Percentiles rank a stretch among this genome's conserved stretches.
phyloP scores from a whole-genome alignment of 2,329 filamentous ascomycete genomes.

The Thelonectria discophora region DNA sequence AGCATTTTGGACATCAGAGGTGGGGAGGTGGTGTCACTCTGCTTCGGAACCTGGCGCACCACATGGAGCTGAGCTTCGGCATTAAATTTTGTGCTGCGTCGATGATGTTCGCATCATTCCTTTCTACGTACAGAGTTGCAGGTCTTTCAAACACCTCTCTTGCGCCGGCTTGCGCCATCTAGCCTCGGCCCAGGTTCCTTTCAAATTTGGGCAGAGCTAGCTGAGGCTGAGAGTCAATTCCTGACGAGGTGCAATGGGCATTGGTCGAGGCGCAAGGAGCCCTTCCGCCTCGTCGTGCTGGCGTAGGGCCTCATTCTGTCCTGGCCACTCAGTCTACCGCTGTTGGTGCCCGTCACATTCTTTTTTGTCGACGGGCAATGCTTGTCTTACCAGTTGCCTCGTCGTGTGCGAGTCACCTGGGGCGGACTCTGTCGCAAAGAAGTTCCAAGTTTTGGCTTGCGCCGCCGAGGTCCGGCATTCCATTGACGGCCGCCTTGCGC shows the following conservation, averaged over 20 bases:
- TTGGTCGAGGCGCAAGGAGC: conserved; percentile 14
- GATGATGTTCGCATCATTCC: not conserved
- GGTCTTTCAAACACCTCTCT: conserved; percentile 7
- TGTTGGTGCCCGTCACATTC: conserved; percentile 19
- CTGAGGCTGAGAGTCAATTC: conserved; percentile 5
- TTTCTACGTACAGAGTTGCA: conserved; percentile 1
- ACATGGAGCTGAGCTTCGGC: conserved; percentile 5
- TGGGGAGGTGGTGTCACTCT: conserved; percentile 18
- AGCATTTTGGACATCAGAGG: conserved; percentile 9
- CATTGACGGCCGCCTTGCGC: conserved; percentile 15
- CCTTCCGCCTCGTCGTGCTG: conserved; percentile 6
- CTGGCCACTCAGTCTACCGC: conserved; percentile 13
- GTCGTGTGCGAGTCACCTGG: conserved; percentile 27
- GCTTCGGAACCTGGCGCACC: conserved; percentile 11
- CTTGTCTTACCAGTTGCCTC: conserved; percentile 33
- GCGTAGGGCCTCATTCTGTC: conserved; percentile 22
- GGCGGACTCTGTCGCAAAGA: conserved; percentile 16
- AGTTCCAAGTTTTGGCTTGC: conserved; percentile 26
- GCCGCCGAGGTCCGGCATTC: conserved; percentile 12
- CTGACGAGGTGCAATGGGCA: conserved; percentile 11
- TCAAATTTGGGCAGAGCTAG: conserved; percentile 5
- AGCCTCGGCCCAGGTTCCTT: conserved; percentile 8
- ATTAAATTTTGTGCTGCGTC: conserved; percentile 9
- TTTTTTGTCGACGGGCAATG: conserved; percentile 26
- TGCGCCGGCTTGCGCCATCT: conserved; percentile 5